A percentile compares a stretch with the other conserved stretches of the same genome.
Evolutionary conservation across 306 rosid species (phyloP).

Genomic region (Acacia acuminata): DNA sequence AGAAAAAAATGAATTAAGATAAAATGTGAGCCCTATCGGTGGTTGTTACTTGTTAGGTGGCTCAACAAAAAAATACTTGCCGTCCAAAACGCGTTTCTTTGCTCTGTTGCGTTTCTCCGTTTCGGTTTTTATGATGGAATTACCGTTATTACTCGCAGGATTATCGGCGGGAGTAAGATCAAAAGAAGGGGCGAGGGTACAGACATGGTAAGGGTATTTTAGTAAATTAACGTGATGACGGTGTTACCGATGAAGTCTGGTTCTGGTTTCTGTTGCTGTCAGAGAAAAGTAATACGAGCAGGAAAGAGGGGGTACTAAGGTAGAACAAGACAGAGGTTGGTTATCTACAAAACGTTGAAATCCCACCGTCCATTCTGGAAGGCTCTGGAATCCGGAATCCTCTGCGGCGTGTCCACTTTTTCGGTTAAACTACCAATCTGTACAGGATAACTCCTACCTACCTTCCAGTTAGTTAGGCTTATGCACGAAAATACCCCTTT

Average conservation of each 20-base stretch:
- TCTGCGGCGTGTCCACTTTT: not conserved
- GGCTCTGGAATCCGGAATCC: not conserved
- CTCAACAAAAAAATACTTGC: slow-evolving; percentile 60
- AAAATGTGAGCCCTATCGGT: slow-evolving; percentile 43
- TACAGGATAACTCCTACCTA: slow-evolving; percentile 35
- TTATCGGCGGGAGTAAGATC: slow-evolving; percentile 3
- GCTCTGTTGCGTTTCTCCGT: slow-evolving; percentile 49
- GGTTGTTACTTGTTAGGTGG: slow-evolving; percentile 57
- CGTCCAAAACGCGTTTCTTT: slow-evolving; percentile 67
- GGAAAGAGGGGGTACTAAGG: slow-evolving; percentile 37
- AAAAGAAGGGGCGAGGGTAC: not conserved
- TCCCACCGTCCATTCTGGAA: slow-evolving; percentile 18
- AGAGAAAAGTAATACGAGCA: slow-evolving; percentile 18
- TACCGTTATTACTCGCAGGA: slow-evolving; percentile 1
- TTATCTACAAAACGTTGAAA: not conserved
- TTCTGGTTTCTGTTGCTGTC: slow-evolving; percentile 27
- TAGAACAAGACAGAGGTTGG: not conserved
- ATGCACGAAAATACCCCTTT: not conserved
- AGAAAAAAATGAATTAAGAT: not conserved
- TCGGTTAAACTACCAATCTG: slow-evolving; percentile 19
- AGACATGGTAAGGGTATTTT: slow-evolving; percentile 3
- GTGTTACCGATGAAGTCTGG: slow-evolving; percentile 31
- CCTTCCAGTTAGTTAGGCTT: slow-evolving; percentile 41
- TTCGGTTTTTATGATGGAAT: slow-evolving; percentile 14
- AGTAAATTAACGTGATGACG: not conserved